These are phyloP conservation scores for Euphorbia lathyris DNA, from an alignment of 345 rosid genomes.

Conservation along the genomic window DNA sequence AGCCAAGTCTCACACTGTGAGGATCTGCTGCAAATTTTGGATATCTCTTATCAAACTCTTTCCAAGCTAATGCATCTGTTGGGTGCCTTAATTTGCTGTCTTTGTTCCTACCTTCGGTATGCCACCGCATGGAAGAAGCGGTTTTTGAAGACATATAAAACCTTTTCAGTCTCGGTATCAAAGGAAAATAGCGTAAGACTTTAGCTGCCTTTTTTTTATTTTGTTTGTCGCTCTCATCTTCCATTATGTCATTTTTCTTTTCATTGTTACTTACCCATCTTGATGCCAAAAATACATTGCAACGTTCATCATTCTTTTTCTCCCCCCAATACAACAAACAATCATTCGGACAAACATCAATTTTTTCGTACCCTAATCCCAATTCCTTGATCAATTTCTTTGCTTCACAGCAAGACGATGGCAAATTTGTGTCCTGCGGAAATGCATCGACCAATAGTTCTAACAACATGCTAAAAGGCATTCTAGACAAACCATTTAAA, in stretches of 20 bases:
- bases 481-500: neutral
- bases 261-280: no score
- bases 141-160: neutral
- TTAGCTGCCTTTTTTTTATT: neutral
- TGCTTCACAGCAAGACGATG: neutral
- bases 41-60: neutral
- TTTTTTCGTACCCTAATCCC: constrained; percentile 4
- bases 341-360: constrained; percentile 5
- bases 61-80: neutral
- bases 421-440: neutral
- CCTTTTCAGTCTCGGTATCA: neutral
- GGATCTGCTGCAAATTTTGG: neutral
- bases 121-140: no score
- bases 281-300: no score
- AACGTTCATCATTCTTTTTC: neutral
- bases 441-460: neutral
- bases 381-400: neutral
- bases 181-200: neutral
- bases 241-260: no score
- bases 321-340: neutral
- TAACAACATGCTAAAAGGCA: neutral
- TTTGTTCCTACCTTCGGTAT: neutral
- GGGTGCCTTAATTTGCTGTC: constrained; percentile 3
- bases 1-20: no score
- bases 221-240: no score